Conservation (phyloP, 306 rosid genomes). For the Prunus fruticosa region DNA sequence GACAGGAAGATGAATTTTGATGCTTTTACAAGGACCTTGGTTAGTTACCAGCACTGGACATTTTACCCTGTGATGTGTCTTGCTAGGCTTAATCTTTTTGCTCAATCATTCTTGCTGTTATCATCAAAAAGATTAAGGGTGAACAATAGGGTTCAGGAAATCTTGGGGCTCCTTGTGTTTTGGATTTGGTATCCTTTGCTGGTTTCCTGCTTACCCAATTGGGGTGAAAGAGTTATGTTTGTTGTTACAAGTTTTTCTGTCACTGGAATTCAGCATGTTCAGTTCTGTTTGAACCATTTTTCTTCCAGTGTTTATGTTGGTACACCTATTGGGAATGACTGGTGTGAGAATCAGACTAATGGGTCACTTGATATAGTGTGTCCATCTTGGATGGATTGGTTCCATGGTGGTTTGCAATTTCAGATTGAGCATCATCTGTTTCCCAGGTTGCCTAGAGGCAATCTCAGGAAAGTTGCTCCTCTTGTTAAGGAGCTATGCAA, state of each 20-base stretch:
- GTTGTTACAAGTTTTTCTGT: conserved; percentile 52
- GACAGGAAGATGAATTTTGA: conserved; percentile 54
- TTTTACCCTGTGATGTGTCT: conserved; percentile 76
- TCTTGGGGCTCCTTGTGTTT: conserved; percentile 57
- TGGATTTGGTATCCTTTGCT: conserved; percentile 77
- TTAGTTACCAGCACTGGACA: conserved; percentile 75
- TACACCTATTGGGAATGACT: conserved; percentile 50
- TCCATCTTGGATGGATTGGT: conserved; percentile 87
- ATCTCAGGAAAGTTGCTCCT: conserved; percentile 57
- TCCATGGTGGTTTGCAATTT: conserved; percentile 79
- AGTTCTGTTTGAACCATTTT: conserved; percentile 75
- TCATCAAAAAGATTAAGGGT: conserved; percentile 44
- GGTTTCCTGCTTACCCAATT: conserved; percentile 55
- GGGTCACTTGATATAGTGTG: conserved; percentile 53
- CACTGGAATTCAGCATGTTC: conserved; percentile 70
- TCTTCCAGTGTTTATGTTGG: conserved; percentile 63
- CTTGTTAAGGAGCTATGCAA: conserved; percentile 60
- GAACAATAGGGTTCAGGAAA: conserved; percentile 37
- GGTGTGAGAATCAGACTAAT: conserved; percentile 64
- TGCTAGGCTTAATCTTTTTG: conserved; percentile 62
- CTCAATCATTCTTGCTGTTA: conserved; percentile 47
- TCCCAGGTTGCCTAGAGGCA: conserved; percentile 49
- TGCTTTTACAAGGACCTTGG: conserved; percentile 45
- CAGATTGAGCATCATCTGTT: conserved; percentile 83
- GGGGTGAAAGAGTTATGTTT: conserved; percentile 56